These are phyloP conservation scores for Penicillium sp. DNA, from an alignment of 2,329 filamentous ascomycete species.

Conservation along the genomic window DNA sequence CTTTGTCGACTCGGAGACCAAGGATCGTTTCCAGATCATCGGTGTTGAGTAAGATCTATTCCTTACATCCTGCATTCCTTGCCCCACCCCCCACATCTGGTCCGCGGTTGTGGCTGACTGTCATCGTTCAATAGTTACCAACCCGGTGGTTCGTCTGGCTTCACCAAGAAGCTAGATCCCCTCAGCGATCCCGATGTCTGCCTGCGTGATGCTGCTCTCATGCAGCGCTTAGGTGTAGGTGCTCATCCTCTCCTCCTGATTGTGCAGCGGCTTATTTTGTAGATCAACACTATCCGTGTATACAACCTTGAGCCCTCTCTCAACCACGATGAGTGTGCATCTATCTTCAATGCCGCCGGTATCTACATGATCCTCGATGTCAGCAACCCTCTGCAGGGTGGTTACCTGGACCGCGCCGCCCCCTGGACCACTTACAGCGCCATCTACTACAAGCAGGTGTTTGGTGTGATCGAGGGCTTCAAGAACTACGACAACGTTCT, in stretches of 20 bases:
- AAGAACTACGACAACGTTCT: constrained; percentile 65
- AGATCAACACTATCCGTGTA: constrained; percentile 63
- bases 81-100: background rate
- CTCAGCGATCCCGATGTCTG: constrained; percentile 59
- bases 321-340: constrained; percentile 62
- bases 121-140: constrained; percentile 51
- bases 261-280: constrained; percentile 10
- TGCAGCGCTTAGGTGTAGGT: constrained; percentile 60
- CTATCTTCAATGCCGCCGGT: constrained; percentile 64
- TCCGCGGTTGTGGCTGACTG: constrained; percentile 3
- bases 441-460: constrained; percentile 58
- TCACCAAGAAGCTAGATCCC: constrained; percentile 55
- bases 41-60: constrained; percentile 55
- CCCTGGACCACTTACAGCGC: constrained; percentile 57
- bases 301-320: constrained; percentile 62
- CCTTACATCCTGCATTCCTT: background rate
- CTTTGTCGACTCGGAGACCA: constrained; percentile 59
- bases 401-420: constrained; percentile 56
- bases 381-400: constrained; percentile 58
- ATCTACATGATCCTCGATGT: constrained; percentile 68
- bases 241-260: background rate
- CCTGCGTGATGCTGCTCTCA: constrained; percentile 61
- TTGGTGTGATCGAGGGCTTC: constrained; percentile 65
- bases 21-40: constrained; percentile 60
- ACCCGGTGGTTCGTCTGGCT: constrained; percentile 60